A percentile compares a stretch with the other conserved stretches of the same genome.
phyloP scores from a whole-genome alignment of 257 asterid species.

The Forsythia suspensa region DNA sequence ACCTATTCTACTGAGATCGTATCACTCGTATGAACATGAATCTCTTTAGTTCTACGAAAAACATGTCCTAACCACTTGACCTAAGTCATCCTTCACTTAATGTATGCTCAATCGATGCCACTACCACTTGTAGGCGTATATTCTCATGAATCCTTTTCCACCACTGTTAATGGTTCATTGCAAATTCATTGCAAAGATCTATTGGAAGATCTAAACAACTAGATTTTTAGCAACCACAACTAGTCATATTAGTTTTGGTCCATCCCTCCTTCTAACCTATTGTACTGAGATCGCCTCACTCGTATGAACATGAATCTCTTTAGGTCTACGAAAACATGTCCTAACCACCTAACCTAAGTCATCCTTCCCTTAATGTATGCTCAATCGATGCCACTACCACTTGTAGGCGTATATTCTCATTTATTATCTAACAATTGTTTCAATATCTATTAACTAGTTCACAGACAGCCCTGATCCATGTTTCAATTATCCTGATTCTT shows the following conservation, averaged over 20 bases:
- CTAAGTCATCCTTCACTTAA: not conserved
- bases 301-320: not conserved
- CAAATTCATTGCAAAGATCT: too few relatives aligned
- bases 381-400: not conserved
- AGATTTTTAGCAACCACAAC: not conserved
- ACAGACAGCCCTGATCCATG: not conserved
- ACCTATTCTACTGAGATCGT: not conserved
- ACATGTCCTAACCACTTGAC: not conserved
- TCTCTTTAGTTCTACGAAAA: not conserved
- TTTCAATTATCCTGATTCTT: not conserved
- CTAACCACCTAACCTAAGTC: not conserved
- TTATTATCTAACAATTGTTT: not conserved
- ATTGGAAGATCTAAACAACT: not conserved
- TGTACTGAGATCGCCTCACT: not conserved
- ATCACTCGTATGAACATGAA: not conserved
- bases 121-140: not conserved
- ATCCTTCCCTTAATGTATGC: not conserved
- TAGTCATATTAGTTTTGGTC: not conserved
- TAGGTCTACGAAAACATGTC: not conserved
- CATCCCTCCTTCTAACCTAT: not conserved
- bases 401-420: not conserved
- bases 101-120: not conserved
- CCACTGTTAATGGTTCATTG: too few relatives aligned
- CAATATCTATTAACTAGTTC: not conserved
- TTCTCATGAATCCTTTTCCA: not conserved